Base-by-base conservation (phyloP, 2,329 filamentous ascomycete species). In the Cordyceps tenuipes region DNA sequence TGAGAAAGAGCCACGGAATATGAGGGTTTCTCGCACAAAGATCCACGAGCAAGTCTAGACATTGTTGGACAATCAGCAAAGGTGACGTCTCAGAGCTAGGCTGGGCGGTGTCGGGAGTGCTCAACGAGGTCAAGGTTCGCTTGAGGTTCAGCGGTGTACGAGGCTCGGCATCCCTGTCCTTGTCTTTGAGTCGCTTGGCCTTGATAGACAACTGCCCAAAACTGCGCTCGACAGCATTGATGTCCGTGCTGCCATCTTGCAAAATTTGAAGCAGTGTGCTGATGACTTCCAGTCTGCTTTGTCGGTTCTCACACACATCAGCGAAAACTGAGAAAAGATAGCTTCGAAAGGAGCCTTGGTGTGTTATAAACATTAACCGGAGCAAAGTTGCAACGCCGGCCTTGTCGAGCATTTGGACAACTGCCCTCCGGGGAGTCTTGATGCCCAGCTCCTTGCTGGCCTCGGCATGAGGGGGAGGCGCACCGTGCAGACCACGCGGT, bases 361-460 rank as follows among this genome's bases (percentile, higher is more conserved):
- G 90, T 52, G 90, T 89, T 67, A 97, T 91, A 72, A 99, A 99
- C 93, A 99, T 97, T 10, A 99, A 82, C n/a, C 95, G 90, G 48
- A 99, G 81, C 39, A 99, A 78, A n/a, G 94, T 97, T 29, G 95
- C 94, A 65, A 99, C 87, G 29, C 95, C 94, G 51, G 92, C 83
- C 75, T 96, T 97, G 73, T 99, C 94, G 34, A 99, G 83, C 88
- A 99, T 96, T 71, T 99, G 94, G 26, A 96, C 89, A 61, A 95
- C 89, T 23, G 90, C 87, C 63, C 89, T 88, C 61, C 90, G 86
- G 67, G 89, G 87, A 43, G 80, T 75, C 75, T 91, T 93, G 70
- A 80, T 82, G 65, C 84, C 74, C 65, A 66, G 69, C 61, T 73
- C 72, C 49, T 77, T 77, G 59, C 77, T 79, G 7, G 67, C 65